Conservation (phyloP, 2,329 filamentous ascomycete genomes). For the Cercospora janseana region DNA sequence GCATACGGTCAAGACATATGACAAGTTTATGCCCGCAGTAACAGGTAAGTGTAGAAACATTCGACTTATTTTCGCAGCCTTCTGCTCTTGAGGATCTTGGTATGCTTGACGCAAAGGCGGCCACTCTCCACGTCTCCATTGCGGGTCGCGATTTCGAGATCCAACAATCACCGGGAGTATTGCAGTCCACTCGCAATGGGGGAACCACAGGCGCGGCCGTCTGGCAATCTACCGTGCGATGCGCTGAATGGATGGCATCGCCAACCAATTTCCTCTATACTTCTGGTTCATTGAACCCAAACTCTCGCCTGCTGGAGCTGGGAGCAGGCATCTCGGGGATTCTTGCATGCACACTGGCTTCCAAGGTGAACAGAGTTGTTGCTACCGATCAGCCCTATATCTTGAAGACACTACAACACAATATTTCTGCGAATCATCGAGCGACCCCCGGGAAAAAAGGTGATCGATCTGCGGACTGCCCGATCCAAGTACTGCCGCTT, state of each 20-base stretch:
- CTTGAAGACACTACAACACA: conserved; percentile 70
- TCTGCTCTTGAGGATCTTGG: conserved; percentile 76
- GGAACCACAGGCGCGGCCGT: conserved; percentile 78
- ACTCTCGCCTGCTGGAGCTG: conserved; percentile 71
- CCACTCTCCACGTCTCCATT: conserved; percentile 55
- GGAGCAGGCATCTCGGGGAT: conserved; percentile 85
- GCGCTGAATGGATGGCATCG: conserved; percentile 75
- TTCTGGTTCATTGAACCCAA: conserved; percentile 51
- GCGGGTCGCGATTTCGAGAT: conserved; percentile 70
- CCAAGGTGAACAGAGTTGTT: conserved; percentile 63
- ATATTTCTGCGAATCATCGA: conserved; percentile 62
- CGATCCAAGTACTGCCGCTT: conserved; percentile 44
- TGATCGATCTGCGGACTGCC: conserved; percentile 1
- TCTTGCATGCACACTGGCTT: conserved; percentile 66
- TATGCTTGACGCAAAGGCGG: conserved; percentile 72
- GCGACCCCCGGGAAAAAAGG: conserved; percentile 6
- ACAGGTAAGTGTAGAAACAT: conserved; percentile 65
- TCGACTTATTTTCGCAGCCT: conserved; percentile 75
- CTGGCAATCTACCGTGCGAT: conserved; percentile 84
- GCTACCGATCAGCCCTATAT: conserved; percentile 90
- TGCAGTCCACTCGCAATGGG: conserved; percentile 70
- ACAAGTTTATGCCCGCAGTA: conserved; percentile 2
- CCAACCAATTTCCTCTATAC: conserved; percentile 63
- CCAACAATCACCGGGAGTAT: conserved; percentile 76
- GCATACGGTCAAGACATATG: background rate